Percentiles rank a stretch among this genome's conserved stretches.
Conservation (phyloP, 2,329 filamentous ascomycete species). For the Ceratocystis cacaofunesta region DNA sequence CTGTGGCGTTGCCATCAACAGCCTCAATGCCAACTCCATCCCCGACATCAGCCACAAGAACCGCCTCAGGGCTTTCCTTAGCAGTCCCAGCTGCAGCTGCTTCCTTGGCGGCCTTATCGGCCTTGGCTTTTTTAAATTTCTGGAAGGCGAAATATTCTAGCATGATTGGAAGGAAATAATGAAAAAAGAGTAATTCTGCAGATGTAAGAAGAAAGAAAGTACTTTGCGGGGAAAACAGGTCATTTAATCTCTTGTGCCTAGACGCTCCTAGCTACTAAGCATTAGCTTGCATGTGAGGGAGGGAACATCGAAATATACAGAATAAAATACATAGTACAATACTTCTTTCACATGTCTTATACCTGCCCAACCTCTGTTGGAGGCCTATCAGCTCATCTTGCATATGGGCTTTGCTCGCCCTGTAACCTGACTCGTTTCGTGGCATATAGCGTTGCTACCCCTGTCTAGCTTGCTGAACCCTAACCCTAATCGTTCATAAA, state of each 20-base stretch:
- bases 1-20: conserved; percentile 15
- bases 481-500: background rate
- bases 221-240: background rate
- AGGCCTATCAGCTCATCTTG: background rate
- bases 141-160: conserved; percentile 48
- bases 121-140: conserved; percentile 46
- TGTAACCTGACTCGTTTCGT: too few species aligned
- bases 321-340: too few species aligned
- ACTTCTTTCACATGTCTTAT: background rate
- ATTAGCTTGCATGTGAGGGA: too few species aligned
- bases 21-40: conserved; percentile 15
- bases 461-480: background rate
- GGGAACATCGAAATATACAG: too few species aligned
- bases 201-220: background rate
- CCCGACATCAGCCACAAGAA: background rate
- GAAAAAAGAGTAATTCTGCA: background rate
- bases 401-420: background rate
- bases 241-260: too few species aligned
- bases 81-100: background rate
- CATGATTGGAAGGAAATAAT: conserved; percentile 29
- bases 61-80: background rate
- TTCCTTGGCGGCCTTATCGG: conserved; percentile 30
- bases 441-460: background rate
- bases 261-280: too few species aligned
- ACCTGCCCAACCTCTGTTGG: background rate